These are phyloP conservation scores for Tympanopsis confertula DNA, from an alignment of 2,329 filamentous ascomycete species.

Conservation along the genomic window DNA sequence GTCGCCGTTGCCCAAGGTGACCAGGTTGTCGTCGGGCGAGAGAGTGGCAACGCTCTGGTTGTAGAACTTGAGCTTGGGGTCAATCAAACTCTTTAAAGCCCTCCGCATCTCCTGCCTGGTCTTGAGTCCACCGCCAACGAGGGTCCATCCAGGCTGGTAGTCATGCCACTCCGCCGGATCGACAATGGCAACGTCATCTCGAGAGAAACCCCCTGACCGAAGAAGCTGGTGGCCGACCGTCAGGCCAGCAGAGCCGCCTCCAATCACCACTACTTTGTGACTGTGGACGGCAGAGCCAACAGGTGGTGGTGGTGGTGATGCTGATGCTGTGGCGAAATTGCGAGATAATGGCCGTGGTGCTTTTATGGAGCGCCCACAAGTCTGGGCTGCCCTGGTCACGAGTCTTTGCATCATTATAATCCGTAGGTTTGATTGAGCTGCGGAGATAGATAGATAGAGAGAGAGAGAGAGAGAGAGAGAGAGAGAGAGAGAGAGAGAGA, in stretches of 20 bases:
- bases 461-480: too few relatives aligned
- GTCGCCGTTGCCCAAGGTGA: constrained; percentile 42
- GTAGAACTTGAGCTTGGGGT: constrained; percentile 52
- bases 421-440: too few relatives aligned
- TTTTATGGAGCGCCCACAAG: too few relatives aligned
- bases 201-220: constrained; percentile 38
- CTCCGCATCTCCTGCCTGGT: constrained; percentile 43
- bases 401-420: too few relatives aligned
- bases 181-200: constrained; percentile 51
- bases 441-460: too few relatives aligned
- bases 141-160: constrained; percentile 61
- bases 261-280: constrained; percentile 57
- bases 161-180: constrained; percentile 53
- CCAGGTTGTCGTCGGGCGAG: constrained; percentile 39
- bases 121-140: constrained; percentile 57
- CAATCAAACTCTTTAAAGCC: constrained; percentile 36
- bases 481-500: too few relatives aligned
- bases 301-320: constrained; percentile 16
- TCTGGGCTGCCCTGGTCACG: too few relatives aligned
- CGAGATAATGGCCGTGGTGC: too few relatives aligned
- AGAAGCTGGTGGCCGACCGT: constrained; percentile 58
- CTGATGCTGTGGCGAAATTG: too few relatives aligned
- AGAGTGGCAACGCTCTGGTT: constrained; percentile 35
- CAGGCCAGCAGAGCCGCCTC: constrained; percentile 55
- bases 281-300: constrained; percentile 22